Conservation (phyloP, 768 basidiomycete species). For the Lentinula detonsa region DNA sequence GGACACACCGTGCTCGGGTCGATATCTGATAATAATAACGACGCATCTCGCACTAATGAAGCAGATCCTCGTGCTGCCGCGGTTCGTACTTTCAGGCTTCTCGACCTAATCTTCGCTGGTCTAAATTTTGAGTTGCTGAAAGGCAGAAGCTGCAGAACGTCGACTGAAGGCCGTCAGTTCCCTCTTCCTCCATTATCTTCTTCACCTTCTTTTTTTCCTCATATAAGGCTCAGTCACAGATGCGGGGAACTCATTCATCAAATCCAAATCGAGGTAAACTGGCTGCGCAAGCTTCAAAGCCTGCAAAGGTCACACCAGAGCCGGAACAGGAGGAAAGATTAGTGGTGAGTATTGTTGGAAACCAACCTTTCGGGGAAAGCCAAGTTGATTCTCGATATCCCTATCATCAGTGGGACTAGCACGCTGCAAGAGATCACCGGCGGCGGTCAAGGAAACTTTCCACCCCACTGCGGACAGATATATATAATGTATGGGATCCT, state of each 20-base stretch:
- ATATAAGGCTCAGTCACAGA: slow-evolving; percentile 28
- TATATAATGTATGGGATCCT: background rate
- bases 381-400: slow-evolving; percentile 5
- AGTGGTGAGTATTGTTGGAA: slow-evolving; percentile 29
- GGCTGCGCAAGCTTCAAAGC: slow-evolving; percentile 32
- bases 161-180: slow-evolving; percentile 48
- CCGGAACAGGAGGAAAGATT: slow-evolving; percentile 28
- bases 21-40: slow-evolving; percentile 20
- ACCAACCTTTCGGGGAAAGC: background rate
- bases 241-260: slow-evolving; percentile 33
- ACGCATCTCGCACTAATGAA: slow-evolving; percentile 20
- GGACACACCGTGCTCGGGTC: slow-evolving; percentile 45
- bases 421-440: background rate
- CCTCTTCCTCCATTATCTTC: slow-evolving; percentile 5
- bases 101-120: background rate
- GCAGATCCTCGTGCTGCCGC: slow-evolving; percentile 48
- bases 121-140: background rate
- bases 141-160: slow-evolving; percentile 56
- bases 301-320: slow-evolving; percentile 27
- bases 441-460: background rate
- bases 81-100: slow-evolving; percentile 4
- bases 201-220: slow-evolving; percentile 13
- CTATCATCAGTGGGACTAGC: slow-evolving; percentile 29
- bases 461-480: background rate
- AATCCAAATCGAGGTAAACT: slow-evolving; percentile 46